Percentiles rank a stretch among this genome's conserved stretches.
phyloP scores from a whole-genome alignment of 108 stramenopile genomes.

The Nitzschia sp. region DNA sequence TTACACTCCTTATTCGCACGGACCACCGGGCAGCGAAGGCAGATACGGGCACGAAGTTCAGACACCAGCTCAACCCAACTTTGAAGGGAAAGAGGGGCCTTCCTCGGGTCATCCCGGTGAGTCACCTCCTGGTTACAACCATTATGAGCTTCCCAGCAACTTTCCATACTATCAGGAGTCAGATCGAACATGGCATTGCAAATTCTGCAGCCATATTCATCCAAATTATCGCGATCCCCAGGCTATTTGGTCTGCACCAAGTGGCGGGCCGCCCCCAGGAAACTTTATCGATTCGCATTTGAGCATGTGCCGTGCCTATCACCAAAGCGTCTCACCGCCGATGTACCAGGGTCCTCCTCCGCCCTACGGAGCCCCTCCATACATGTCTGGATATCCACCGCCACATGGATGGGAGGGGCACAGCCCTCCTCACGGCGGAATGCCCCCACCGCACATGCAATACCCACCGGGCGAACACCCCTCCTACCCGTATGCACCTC shows the following conservation, averaged over 20 bases:
- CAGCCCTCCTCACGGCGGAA: constrained; percentile 8
- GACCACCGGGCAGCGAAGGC: constrained; percentile 3
- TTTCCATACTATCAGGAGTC: constrained; percentile 55
- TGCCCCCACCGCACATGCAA: constrained; percentile 16
- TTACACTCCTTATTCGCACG: constrained; percentile 10
- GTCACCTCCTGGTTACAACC: constrained; percentile 3
- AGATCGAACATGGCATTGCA: constrained; percentile 49
- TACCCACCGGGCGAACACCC: not conserved
- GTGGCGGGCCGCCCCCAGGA: constrained; percentile 42
- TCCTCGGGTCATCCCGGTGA: not conserved
- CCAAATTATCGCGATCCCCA: constrained; percentile 45
- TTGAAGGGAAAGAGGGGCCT: constrained; percentile 13
- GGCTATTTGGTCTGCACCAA: constrained; percentile 40
- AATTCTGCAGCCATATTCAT: constrained; percentile 49
- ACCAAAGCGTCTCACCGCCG: constrained; percentile 20
- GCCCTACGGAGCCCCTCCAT: constrained; percentile 3
- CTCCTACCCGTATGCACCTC: not conserved
- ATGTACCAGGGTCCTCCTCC: constrained; percentile 14
- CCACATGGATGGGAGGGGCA: constrained; percentile 16
- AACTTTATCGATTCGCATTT: constrained; percentile 59
- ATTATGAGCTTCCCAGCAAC: constrained; percentile 21
- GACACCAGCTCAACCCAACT: constrained; percentile 15
- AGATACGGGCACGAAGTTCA: not conserved
- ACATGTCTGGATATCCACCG: constrained; percentile 9
- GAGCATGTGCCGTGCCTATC: constrained; percentile 52